These are phyloP conservation scores for Xylaria acuta DNA, from an alignment of 495 filamentous ascomycete genomes.

Conservation along the genomic window DNA sequence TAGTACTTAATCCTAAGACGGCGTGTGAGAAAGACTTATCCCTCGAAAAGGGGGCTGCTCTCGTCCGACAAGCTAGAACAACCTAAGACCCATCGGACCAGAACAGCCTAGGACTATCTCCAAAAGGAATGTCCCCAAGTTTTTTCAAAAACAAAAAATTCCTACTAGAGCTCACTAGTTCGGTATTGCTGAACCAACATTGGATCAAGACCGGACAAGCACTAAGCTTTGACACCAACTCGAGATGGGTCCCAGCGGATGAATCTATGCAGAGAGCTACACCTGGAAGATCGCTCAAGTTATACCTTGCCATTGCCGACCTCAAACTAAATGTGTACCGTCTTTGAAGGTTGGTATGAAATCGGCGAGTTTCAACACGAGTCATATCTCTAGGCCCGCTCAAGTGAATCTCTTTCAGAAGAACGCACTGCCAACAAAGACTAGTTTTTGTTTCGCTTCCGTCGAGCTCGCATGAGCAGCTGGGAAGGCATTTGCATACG, in stretches of 20 bases:
- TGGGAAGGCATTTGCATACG: constrained; percentile 69
- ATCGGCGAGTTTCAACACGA: constrained; percentile 44
- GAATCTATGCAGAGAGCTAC: constrained; percentile 18
- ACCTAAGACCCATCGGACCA: constrained; percentile 25
- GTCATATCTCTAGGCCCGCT: constrained; percentile 43
- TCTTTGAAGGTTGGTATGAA: constrained; percentile 48
- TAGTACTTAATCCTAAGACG: constrained; percentile 13
- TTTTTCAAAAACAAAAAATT: constrained; percentile 37
- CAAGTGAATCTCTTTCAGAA: constrained; percentile 64
- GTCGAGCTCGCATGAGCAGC: constrained; percentile 34
- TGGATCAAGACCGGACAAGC: constrained; percentile 70
- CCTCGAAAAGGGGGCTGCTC: constrained; percentile 64
- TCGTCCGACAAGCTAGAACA: constrained; percentile 41
- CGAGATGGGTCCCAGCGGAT: constrained; percentile 80
- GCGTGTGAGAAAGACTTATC: constrained; percentile 64
- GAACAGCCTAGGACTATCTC: constrained; percentile 55
- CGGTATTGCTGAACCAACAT: constrained; percentile 30
- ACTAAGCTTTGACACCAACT: constrained; percentile 95
- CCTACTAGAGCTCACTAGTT: constrained; percentile 29
- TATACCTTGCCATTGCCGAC: constrained; percentile 26
- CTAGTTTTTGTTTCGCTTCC: constrained; percentile 90
- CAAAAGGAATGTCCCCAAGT: constrained; percentile 46
- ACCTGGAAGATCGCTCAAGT: constrained; percentile 25
- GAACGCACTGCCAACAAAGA: constrained; percentile 80
- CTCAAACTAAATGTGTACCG: constrained; percentile 38